phyloP scores from a whole-genome alignment of 2,329 filamentous ascomycete genomes.

The Pseudopyrenochaeta lycopersici region DNA sequence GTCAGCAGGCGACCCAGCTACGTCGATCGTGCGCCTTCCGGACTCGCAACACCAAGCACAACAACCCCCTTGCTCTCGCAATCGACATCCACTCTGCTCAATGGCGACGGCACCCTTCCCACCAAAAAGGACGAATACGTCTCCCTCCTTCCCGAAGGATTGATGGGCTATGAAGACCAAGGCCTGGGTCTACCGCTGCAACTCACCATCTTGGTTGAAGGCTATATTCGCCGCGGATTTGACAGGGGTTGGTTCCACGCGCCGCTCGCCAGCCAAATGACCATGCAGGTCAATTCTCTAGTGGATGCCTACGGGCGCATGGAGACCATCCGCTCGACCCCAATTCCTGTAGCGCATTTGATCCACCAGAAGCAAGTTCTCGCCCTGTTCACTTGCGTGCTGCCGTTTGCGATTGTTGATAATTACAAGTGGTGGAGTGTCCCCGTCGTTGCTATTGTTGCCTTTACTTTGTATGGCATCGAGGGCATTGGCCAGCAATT shows the following conservation, averaged over 20 bases:
- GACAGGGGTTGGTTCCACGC: slow-evolving; percentile 68
- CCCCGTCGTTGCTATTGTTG: slow-evolving; percentile 66
- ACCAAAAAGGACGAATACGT: slow-evolving; percentile 59
- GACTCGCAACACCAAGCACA: slow-evolving; percentile 16
- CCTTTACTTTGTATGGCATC: slow-evolving; percentile 71
- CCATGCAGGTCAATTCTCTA: slow-evolving; percentile 65
- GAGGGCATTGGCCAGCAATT: slow-evolving; percentile 70
- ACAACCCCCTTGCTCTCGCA: slow-evolving; percentile 29
- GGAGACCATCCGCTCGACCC: slow-evolving; percentile 72
- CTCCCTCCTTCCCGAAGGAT: slow-evolving; percentile 58
- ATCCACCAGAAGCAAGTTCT: slow-evolving; percentile 73
- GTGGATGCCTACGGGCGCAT: slow-evolving; percentile 68
- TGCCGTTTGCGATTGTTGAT: slow-evolving; percentile 70
- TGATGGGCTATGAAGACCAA: slow-evolving; percentile 64
- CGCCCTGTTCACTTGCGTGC: slow-evolving; percentile 66
- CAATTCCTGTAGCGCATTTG: slow-evolving; percentile 70
- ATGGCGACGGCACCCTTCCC: slow-evolving; percentile 40
- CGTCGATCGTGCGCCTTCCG: slow-evolving; percentile 22
- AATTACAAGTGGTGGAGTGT: slow-evolving; percentile 71
- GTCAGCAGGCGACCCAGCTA: slow-evolving; percentile 38
- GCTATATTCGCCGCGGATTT: slow-evolving; percentile 66
- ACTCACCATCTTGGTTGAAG: slow-evolving; percentile 67
- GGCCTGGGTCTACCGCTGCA: slow-evolving; percentile 69
- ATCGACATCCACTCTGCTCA: slow-evolving; percentile 26
- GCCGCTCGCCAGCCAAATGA: slow-evolving; percentile 66